These are phyloP conservation scores for Salinomyces thailandicus DNA, from an alignment of 2,329 filamentous ascomycete species.

Conservation along the genomic window DNA sequence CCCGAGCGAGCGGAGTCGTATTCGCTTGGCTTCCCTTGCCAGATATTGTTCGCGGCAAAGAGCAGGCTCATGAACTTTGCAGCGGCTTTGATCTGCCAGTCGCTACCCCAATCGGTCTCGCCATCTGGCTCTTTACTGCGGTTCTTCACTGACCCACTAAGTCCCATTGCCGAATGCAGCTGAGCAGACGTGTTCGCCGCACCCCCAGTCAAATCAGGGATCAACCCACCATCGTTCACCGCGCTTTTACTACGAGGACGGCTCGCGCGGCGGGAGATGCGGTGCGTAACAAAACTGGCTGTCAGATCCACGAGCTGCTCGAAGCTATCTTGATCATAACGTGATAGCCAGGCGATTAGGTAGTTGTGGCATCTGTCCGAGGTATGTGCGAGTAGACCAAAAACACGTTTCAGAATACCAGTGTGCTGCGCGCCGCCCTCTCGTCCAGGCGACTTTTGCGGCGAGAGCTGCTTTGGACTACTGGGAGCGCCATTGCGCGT, in stretches of 20 bases:
- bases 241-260: slow-evolving; percentile 51
- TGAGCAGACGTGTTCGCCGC: slow-evolving; percentile 54
- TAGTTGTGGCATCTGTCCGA: slow-evolving; percentile 65
- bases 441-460: slow-evolving; percentile 22
- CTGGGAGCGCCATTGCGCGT: slow-evolving; percentile 9
- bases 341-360: slow-evolving; percentile 67
- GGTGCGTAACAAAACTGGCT: slow-evolving; percentile 69
- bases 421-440: slow-evolving; percentile 57
- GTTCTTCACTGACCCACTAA: slow-evolving; percentile 36
- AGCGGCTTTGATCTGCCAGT: slow-evolving; percentile 81
- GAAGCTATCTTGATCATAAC: slow-evolving; percentile 57
- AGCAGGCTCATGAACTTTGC: slow-evolving; percentile 70
- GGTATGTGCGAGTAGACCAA: slow-evolving; percentile 69
- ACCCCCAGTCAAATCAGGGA: slow-evolving; percentile 61
- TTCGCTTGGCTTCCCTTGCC: slow-evolving; percentile 19
- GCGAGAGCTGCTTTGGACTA: slow-evolving; percentile 13
- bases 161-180: slow-evolving; percentile 65
- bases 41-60: slow-evolving; percentile 66
- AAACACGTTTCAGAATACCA: slow-evolving; percentile 71
- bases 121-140: slow-evolving; percentile 45
- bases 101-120: slow-evolving; percentile 56
- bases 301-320: slow-evolving; percentile 65
- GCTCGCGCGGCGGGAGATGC: slow-evolving; percentile 58
- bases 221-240: slow-evolving; percentile 56
- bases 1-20: slow-evolving; percentile 1